These are phyloP conservation scores for Picea abies DNA, from an alignment of 83 land plant species.

Conservation along the genomic window DNA sequence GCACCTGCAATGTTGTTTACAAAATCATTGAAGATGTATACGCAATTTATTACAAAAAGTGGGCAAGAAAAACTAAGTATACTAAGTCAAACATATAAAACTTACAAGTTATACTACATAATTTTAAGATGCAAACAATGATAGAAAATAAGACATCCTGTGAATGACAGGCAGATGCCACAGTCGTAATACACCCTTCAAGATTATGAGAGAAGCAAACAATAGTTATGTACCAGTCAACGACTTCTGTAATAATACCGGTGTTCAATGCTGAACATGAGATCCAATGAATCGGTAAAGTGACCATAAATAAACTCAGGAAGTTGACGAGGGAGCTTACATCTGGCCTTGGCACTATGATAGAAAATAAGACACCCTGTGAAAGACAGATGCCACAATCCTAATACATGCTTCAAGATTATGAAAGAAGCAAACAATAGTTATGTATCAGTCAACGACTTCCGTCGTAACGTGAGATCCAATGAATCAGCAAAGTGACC, in stretches of 20 bases:
- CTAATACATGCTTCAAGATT: no score
- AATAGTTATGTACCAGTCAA: no score
- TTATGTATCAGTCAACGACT: no score
- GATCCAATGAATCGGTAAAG: background rate
- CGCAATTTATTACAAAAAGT: background rate
- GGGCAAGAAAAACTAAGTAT: background rate
- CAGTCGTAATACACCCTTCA: no score
- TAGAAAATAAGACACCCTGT: no score
- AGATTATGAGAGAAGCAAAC: no score
- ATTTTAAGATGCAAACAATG: background rate
- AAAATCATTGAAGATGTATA: background rate
- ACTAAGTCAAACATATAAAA: background rate
- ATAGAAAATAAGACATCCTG: background rate
- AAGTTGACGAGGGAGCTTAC: background rate
- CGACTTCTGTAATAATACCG: no score
- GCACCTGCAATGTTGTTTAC: constrained; percentile 46
- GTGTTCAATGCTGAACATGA: background rate
- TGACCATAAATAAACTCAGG: background rate
- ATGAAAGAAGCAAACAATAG: no score
- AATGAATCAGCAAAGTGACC: no score
- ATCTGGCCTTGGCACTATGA: background rate
- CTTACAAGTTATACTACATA: background rate
- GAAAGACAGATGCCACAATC: no score
- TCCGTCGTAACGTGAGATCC: no score
- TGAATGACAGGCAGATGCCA: no score